These are phyloP conservation scores for Dictyostelium discoideum DNA, from an alignment of 78 protist species.

Conservation along the genomic window dicty_2.7 NC_007088.5:5331501-5332000, in stretches of 20 bases:
- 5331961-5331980: neutral
- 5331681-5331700: no score
- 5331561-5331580: no score
- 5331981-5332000: neutral
- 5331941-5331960: neutral
- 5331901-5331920: slow-evolving; percentile 3
- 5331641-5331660: no score
- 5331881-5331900: neutral
- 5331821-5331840: neutral
- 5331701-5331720: neutral
- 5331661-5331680: no score
- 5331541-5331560: no score
- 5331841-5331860: neutral
- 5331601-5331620: no score
- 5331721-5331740: neutral
- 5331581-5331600: no score
- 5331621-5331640: no score
- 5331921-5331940: neutral
- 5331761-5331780: neutral
- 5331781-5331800: neutral
- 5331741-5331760: neutral
- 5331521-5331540: no score
- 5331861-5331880: slow-evolving; percentile 14
- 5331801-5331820: neutral
- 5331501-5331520: no score